Base-by-base conservation (phyloP, 495 filamentous ascomycete genomes). In the Penicillium riverlandense region DNA sequence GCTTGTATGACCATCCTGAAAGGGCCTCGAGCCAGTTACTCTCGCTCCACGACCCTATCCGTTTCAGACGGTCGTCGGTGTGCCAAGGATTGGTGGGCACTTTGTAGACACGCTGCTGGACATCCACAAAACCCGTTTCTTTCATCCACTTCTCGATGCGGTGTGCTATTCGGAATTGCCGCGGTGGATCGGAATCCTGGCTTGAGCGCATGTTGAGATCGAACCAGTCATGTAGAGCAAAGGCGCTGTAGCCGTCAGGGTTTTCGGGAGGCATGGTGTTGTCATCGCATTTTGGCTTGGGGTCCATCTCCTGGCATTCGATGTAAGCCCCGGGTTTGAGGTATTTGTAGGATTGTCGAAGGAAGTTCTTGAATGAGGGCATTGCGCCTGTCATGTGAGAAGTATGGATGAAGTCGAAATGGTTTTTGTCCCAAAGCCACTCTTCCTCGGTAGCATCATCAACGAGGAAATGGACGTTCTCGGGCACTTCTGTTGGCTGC, bases 241-340 rank as follows among this genome's bases (percentile, higher is more conserved):
- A 72, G 30, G 58, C 45, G 32, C 69, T 65, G 45, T 58, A 70
- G 27, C 63, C 63, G 31, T 71, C 66, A 27, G 61, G 61, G 36
- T 70, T 61, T 34, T 61, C 56, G 1, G 67, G 67, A 2, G 70
- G 68, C 65, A 86, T 72, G 4, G 77, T 79, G 8, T 62, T 74
- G 45, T 86, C 82, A 49, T 86, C 82, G 49, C 77, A 82, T 41
- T 59, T 57, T 5, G 73, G 72, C n/a, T 66, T 67, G n/a, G 65
- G 65, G 41, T 77, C 71, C 22, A 79, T 49, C 47, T 87, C 83
- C 47, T 84, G 78, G 44, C 72, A 72, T 59, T 86, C 82, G 35
- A 85, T 59, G 57, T 74, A 85, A 29, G 80, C 81, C n/a, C 81
- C 81, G 0, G 82, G 80, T 49, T 76, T 73, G 14, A 80, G 68